Evolutionary conservation across 805 yeast species (phyloP).

Genomic region (Saccharomycopsis schoenii): DNA sequence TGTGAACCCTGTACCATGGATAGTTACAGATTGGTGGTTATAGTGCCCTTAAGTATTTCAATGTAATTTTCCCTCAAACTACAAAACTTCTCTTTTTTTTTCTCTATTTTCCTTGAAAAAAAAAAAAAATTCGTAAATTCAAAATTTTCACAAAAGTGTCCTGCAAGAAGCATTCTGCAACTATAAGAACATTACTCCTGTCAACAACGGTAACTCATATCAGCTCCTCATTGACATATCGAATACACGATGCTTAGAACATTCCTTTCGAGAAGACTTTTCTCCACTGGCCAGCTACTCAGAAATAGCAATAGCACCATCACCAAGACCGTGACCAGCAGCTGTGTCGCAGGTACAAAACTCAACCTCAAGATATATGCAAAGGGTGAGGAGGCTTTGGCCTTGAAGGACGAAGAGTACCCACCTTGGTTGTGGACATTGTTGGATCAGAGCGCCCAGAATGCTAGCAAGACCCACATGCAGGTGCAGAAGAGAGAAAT

Average conservation of each 20-base stretch:
- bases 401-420: constrained; percentile 77
- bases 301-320: neutral
- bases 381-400: constrained; percentile 79
- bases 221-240: no score
- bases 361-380: constrained; percentile 66
- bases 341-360: constrained; percentile 63
- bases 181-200: no score
- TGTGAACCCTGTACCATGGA: neutral
- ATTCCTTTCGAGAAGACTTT: neutral
- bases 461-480: constrained; percentile 18
- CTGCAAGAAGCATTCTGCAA: no score
- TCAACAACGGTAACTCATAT: no score
- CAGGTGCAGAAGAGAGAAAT: constrained; percentile 45
- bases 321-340: constrained; percentile 30
- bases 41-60: neutral
- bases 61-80: no score
- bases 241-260: neutral
- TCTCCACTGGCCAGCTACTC: neutral
- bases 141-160: no score
- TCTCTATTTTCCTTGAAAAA: no score
- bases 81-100: no score
- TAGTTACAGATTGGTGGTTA: no score
- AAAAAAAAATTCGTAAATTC: no score
- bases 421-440: constrained; percentile 94
- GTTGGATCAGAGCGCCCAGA: constrained; percentile 53